phyloP scores from a whole-genome alignment of 441 rosid genomes.

The Gossypium gossypioides region DNA sequence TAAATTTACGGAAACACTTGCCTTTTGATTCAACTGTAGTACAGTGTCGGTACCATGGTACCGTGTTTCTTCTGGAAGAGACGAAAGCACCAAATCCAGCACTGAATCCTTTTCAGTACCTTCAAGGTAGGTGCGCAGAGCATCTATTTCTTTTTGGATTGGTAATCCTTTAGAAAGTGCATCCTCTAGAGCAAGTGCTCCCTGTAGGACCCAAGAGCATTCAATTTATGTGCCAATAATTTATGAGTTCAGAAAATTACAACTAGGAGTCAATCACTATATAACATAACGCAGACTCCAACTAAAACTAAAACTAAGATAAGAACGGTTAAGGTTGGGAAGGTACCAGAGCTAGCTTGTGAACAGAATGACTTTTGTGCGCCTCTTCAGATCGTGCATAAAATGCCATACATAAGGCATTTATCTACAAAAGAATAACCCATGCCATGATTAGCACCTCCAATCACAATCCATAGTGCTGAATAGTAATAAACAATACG shows the following conservation, averaged over 20 bases:
- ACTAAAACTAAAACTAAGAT: background rate
- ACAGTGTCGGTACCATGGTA: slow-evolving; percentile 60
- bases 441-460: background rate
- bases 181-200: slow-evolving; percentile 83
- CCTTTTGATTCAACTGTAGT: slow-evolving; percentile 77
- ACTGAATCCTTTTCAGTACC: slow-evolving; percentile 64
- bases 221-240: slow-evolving; percentile 13
- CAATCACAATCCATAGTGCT: background rate
- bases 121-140: slow-evolving; percentile 51
- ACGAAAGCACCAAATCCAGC: slow-evolving; percentile 66
- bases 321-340: background rate
- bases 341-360: slow-evolving; percentile 87
- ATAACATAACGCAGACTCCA: background rate
- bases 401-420: slow-evolving; percentile 89
- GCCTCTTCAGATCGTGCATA: slow-evolving; percentile 94
- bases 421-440: slow-evolving; percentile 46
- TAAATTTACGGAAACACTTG: slow-evolving; percentile 16
- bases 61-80: slow-evolving; percentile 84
- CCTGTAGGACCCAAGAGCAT: slow-evolving; percentile 33
- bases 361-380: slow-evolving; percentile 81
- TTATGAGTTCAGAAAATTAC: slow-evolving; percentile 11
- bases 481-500: background rate
- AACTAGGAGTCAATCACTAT: slow-evolving; percentile 4
- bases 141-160: slow-evolving; percentile 64
- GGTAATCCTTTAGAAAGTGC: slow-evolving; percentile 87